Evolutionary conservation across 805 yeast species (phyloP).

Genomic region (Zygoascus tannicola): DNA sequence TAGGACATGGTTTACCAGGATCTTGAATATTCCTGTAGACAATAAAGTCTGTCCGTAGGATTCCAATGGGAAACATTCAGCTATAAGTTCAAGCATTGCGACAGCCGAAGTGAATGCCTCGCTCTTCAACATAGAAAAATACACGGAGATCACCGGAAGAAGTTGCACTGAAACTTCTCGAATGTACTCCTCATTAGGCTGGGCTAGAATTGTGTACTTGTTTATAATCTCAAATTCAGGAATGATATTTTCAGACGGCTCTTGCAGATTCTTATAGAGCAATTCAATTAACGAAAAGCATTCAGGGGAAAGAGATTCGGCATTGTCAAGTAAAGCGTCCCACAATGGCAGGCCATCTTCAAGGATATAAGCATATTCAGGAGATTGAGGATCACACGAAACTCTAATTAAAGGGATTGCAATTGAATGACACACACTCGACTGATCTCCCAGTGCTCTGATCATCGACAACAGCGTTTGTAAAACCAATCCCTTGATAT

Average conservation of each 20-base stretch:
- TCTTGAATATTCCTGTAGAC: constrained; percentile 18
- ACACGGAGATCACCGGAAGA: not conserved
- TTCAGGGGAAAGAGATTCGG: constrained; percentile 37
- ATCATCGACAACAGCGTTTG: constrained; percentile 29
- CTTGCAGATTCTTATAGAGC: constrained; percentile 48
- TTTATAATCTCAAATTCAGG: constrained; percentile 26
- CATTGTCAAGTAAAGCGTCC: constrained; percentile 58
- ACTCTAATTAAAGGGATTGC: constrained; percentile 50
- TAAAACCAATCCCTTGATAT: constrained; percentile 29
- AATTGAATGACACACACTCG: constrained; percentile 15
- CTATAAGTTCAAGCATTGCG: not conserved
- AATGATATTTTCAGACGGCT: constrained; percentile 43
- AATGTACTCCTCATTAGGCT: not conserved
- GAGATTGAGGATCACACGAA: constrained; percentile 55
- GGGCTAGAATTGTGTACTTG: constrained; percentile 22
- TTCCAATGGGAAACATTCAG: constrained; percentile 2
- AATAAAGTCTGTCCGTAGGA: constrained; percentile 13
- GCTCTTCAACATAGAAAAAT: not conserved
- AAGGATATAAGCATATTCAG: constrained; percentile 45
- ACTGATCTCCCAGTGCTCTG: constrained; percentile 19
- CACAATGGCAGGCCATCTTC: constrained; percentile 88
- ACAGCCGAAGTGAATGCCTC: constrained; percentile 1
- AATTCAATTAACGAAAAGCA: constrained; percentile 41
- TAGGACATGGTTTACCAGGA: constrained; percentile 17
- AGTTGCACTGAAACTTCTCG: not conserved